These are phyloP conservation scores for Cordyceps tenuipes DNA, from an alignment of 2,329 filamentous ascomycete genomes.

Conservation along the genomic window DNA sequence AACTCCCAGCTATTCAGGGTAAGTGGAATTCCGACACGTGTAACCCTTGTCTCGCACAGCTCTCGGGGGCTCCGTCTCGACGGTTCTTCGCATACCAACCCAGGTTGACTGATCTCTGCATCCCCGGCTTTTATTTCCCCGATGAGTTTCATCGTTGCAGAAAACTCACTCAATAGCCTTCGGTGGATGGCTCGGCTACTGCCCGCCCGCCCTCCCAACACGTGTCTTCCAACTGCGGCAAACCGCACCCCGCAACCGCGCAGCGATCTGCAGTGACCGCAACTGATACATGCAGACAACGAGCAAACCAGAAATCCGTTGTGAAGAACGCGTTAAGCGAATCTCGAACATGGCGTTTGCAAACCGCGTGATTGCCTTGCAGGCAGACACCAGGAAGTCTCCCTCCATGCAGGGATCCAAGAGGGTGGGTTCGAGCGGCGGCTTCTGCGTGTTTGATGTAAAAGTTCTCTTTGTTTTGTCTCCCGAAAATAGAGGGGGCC, in stretches of 20 bases:
- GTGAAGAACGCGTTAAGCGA: neutral
- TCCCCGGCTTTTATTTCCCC: neutral
- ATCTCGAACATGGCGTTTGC: neutral
- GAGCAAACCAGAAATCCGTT: neutral
- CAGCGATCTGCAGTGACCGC: neutral
- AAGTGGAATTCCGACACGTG: neutral
- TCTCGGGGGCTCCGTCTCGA: neutral
- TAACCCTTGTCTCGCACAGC: neutral
- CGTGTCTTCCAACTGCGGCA: neutral
- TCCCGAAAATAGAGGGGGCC: constrained; percentile 1
- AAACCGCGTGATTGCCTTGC: neutral
- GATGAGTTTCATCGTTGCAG: neutral
- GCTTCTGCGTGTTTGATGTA: neutral
- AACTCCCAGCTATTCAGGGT: neutral
- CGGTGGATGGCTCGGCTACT: no score
- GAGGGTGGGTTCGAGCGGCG: neutral
- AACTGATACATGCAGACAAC: neutral
- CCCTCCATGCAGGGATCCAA: neutral
- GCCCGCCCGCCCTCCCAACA: neutral
- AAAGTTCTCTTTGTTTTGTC: neutral
- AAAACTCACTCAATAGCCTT: neutral
- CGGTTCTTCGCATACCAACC: neutral
- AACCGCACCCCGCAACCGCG: neutral
- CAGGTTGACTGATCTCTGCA: neutral
- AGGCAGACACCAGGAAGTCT: neutral